These are phyloP conservation scores for Leishmania mexicana DNA, from an alignment of 208 protist species.

Conservation along the genomic window DNA sequence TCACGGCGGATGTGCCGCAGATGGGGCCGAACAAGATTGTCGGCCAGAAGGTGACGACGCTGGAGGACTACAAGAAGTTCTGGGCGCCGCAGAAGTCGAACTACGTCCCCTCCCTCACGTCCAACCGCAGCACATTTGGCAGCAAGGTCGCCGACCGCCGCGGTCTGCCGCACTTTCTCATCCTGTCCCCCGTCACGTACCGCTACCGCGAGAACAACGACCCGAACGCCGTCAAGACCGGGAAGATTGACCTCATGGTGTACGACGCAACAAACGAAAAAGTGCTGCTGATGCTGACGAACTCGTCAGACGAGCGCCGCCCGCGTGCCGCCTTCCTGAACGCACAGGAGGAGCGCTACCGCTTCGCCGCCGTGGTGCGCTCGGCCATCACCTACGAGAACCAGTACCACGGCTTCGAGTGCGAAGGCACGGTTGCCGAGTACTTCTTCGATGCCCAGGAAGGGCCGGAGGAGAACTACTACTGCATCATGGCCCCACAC, in stretches of 20 bases:
- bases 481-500: conserved; percentile 83
- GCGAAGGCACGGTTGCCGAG: conserved; percentile 72
- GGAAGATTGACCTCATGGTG: conserved; percentile 76
- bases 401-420: conserved; percentile 79
- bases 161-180: conserved; percentile 71
- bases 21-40: conserved; percentile 88
- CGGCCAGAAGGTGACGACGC: conserved; percentile 60
- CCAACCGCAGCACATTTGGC: conserved; percentile 58
- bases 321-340: conserved; percentile 71
- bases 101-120: conserved; percentile 71
- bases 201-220: conserved; percentile 88
- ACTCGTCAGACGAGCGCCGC: conserved; percentile 69
- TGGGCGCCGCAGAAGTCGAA: conserved; percentile 72
- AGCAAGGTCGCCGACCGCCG: conserved; percentile 63
- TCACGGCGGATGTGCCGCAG: conserved; percentile 80
- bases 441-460: conserved; percentile 84
- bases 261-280: conserved; percentile 89
- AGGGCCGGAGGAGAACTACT: conserved; percentile 87
- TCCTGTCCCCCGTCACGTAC: conserved; percentile 74
- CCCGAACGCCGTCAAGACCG: conserved; percentile 62
- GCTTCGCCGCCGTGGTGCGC: conserved; percentile 80
- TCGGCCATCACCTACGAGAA: conserved; percentile 82
- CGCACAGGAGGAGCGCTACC: conserved; percentile 86
- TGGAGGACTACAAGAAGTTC: conserved; percentile 83
- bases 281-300: conserved; percentile 81